Conservation (phyloP, 495 filamentous ascomycete genomes). For the Thermothielavioides terrestris region DNA sequence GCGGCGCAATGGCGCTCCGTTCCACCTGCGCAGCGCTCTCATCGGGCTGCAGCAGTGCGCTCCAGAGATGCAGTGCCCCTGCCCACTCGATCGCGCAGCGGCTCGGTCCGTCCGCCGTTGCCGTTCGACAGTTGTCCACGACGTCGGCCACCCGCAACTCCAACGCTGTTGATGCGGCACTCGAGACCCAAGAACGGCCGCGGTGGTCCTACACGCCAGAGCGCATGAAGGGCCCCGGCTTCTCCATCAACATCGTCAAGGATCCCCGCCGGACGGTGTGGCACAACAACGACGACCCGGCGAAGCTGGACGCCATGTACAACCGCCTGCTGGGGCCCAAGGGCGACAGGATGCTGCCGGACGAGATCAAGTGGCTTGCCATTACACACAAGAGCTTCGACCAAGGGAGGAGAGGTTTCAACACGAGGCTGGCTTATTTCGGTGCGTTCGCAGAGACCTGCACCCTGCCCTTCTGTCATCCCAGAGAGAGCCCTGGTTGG, state of each 20-base stretch:
- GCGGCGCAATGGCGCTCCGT: conserved; percentile 22
- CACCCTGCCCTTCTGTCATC: no score
- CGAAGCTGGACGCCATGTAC: conserved; percentile 65
- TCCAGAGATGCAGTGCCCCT: conserved; percentile 12
- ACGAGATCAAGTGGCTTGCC: conserved; percentile 93
- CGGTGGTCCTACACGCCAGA: conserved; percentile 79
- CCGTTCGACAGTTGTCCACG: conserved; percentile 18
- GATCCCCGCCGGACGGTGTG: conserved; percentile 43
- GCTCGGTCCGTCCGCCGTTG: conserved; percentile 3
- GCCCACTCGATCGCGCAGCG: conserved; percentile 9
- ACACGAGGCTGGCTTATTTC: conserved; percentile 82
- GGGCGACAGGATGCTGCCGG: conserved; percentile 64
- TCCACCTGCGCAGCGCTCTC: conserved; percentile 22
- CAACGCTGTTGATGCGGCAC: background rate
- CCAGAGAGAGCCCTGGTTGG: no score
- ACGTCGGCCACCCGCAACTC: conserved; percentile 5
- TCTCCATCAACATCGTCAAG: conserved; percentile 42
- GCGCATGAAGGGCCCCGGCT: conserved; percentile 64
- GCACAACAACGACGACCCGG: conserved; percentile 65
- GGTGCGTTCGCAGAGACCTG: conserved; percentile 58
- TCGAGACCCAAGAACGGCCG: conserved; percentile 32
- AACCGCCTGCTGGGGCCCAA: conserved; percentile 57
- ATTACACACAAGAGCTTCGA: conserved; percentile 99
- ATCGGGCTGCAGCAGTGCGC: conserved; percentile 17
- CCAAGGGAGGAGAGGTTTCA: conserved; percentile 86